These are phyloP conservation scores for Aegilops bicornis DNA, from an alignment of 176 grass and related monocot species.

Conservation along the genomic window DNA sequence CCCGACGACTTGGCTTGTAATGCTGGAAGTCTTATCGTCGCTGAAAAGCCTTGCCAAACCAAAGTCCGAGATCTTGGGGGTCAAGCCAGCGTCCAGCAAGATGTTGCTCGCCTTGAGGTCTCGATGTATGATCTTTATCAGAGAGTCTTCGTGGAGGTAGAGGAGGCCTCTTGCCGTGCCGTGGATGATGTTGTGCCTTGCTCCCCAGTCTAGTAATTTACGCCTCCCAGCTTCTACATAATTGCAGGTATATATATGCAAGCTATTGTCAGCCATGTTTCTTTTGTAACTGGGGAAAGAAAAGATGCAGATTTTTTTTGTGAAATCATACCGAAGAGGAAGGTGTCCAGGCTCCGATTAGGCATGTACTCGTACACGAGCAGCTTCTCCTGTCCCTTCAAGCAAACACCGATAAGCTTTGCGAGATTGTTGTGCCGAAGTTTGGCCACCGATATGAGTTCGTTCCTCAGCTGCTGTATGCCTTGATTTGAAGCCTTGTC, in stretches of 20 bases:
- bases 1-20: constrained; percentile 39
- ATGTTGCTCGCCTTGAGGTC: constrained; percentile 49
- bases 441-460: constrained; percentile 49
- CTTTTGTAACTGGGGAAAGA: not conserved
- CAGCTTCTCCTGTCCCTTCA: constrained; percentile 32
- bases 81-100: constrained; percentile 29
- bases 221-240: constrained; percentile 1
- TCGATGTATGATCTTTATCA: constrained; percentile 34
- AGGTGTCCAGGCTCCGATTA: constrained; percentile 40
- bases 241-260: not conserved
- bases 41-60: constrained; percentile 36
- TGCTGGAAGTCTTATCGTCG: not conserved
- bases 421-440: constrained; percentile 54
- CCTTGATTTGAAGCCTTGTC: constrained; percentile 37
- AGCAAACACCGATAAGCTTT: constrained; percentile 34
- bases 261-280: not conserved
- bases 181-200: constrained; percentile 24
- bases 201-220: constrained; percentile 8
- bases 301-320: not conserved
- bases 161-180: constrained; percentile 29
- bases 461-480: constrained; percentile 33
- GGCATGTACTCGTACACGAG: constrained; percentile 43
- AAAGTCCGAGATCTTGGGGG: constrained; percentile 42
- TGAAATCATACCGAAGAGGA: constrained; percentile 35
- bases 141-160: constrained; percentile 32